Conservation (phyloP, 352 stramenopile genomes). For the Phytopythium helicoides region DNA sequence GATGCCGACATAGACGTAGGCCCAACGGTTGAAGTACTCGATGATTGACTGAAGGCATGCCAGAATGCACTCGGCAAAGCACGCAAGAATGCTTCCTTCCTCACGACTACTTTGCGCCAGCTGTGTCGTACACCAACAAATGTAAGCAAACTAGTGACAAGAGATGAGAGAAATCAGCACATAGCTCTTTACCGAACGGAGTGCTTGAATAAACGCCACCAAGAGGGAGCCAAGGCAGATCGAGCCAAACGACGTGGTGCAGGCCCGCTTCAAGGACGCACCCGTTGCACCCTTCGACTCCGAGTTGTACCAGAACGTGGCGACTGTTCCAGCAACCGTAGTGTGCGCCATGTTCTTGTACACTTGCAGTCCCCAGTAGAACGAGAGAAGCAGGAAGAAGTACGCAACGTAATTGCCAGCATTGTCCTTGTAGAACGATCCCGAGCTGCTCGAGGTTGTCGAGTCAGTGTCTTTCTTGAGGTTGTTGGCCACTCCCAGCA, state of each 20-base stretch:
- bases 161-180: too few species aligned
- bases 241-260: slow-evolving; percentile 93
- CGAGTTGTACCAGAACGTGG: slow-evolving; percentile 94
- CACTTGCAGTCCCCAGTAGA: slow-evolving; percentile 92
- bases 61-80: slow-evolving; percentile 83
- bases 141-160: too few species aligned
- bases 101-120: slow-evolving; percentile 69
- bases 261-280: slow-evolving; percentile 78
- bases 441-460: slow-evolving; percentile 7
- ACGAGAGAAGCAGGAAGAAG: slow-evolving; percentile 77
- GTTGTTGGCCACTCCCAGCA: slow-evolving; percentile 86
- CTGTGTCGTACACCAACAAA: slow-evolving; percentile 15
- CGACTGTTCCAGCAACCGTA: slow-evolving; percentile 91
- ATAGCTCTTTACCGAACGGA: slow-evolving; percentile 64
- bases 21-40: slow-evolving; percentile 93
- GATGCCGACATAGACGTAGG: slow-evolving; percentile 94
- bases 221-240: slow-evolving; percentile 95
- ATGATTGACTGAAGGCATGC: slow-evolving; percentile 83
- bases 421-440: slow-evolving; percentile 32
- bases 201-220: slow-evolving; percentile 91
- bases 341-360: slow-evolving; percentile 94
- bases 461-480: slow-evolving; percentile 42
- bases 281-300: slow-evolving; percentile 85
- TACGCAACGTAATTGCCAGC: slow-evolving; percentile 34
- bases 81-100: slow-evolving; percentile 67